A percentile compares a stretch with the other conserved stretches of the same genome.
Evolutionary conservation across 768 basidiomycete species (phyloP).

Genomic region (Boletus fagicola): DNA sequence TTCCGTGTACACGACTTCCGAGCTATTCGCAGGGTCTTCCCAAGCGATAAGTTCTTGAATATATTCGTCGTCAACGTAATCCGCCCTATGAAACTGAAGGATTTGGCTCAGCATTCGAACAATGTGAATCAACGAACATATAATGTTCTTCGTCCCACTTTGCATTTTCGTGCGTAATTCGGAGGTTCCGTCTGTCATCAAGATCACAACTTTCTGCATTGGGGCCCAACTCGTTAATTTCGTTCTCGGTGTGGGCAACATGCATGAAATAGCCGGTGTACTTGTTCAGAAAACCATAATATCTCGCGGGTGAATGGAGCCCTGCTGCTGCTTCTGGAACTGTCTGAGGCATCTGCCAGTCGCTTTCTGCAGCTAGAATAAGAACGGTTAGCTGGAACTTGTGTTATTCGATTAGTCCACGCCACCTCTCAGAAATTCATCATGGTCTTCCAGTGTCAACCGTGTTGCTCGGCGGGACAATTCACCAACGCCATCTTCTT

Average conservation of each 20-base stretch:
- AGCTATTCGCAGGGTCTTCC: conserved; percentile 51
- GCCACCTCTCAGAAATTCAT: conserved; percentile 60
- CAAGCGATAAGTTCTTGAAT: conserved; percentile 70
- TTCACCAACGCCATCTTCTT: conserved; percentile 36
- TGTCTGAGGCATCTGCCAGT: conserved; percentile 75
- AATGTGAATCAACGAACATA: conserved; percentile 50
- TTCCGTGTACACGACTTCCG: conserved; percentile 59
- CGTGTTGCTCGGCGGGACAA: conserved; percentile 42
- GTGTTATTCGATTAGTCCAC: background rate
- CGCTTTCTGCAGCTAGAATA: conserved; percentile 65
- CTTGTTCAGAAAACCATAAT: conserved; percentile 76
- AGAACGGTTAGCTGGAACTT: conserved; percentile 2
- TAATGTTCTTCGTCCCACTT: conserved; percentile 88
- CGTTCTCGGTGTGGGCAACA: conserved; percentile 72
- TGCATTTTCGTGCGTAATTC: conserved; percentile 62
- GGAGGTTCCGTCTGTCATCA: conserved; percentile 50
- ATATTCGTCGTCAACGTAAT: conserved; percentile 73
- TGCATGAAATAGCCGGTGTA: conserved; percentile 76
- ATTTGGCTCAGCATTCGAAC: background rate
- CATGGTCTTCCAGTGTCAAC: conserved; percentile 49
- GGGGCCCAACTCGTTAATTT: conserved; percentile 73
- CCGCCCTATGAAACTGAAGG: conserved; percentile 53
- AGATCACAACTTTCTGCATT: conserved; percentile 57
- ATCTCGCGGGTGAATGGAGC: conserved; percentile 41
- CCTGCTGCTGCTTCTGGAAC: conserved; percentile 42